Conservation (phyloP, 768 basidiomycete species). For the Asterophora lycoperdoides region DNA sequence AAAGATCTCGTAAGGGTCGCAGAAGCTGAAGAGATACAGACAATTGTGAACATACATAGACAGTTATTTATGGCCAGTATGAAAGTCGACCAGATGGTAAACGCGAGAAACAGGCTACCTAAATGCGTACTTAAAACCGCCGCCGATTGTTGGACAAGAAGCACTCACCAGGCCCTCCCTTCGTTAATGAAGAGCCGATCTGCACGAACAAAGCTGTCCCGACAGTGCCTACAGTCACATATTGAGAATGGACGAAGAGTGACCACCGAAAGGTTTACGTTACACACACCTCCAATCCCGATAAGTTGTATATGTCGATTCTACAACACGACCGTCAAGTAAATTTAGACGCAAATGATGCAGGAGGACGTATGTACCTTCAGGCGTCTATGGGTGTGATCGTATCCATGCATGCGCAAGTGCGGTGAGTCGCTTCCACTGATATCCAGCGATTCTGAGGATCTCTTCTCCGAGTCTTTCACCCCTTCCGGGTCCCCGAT, state of each 20-base stretch:
- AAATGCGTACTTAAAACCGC: neutral
- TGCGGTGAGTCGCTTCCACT: conserved; percentile 9
- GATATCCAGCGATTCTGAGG: neutral
- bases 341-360: neutral
- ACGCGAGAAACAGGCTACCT: conserved; percentile 49
- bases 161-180: conserved; percentile 58
- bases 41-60: conserved; percentile 25
- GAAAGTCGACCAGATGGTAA: conserved; percentile 45
- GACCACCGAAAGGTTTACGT: neutral
- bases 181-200: conserved; percentile 55
- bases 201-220: conserved; percentile 75
- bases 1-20: conserved; percentile 7
- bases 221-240: conserved; percentile 47
- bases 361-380: conserved; percentile 24
- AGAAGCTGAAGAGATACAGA: neutral
- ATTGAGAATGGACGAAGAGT: conserved; percentile 1
- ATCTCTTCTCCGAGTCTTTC: conserved; percentile 4
- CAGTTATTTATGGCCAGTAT: conserved; percentile 48
- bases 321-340: conserved; percentile 19
- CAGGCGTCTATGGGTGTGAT: conserved; percentile 36
- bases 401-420: conserved; percentile 18
- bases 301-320: conserved; percentile 50
- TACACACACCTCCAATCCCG: conserved; percentile 41
- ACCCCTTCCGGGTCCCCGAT: neutral
- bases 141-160: neutral